These are phyloP conservation scores for Teunomyces pallodes DNA, from an alignment of 805 yeast species.

Conservation along the genomic window DNA sequence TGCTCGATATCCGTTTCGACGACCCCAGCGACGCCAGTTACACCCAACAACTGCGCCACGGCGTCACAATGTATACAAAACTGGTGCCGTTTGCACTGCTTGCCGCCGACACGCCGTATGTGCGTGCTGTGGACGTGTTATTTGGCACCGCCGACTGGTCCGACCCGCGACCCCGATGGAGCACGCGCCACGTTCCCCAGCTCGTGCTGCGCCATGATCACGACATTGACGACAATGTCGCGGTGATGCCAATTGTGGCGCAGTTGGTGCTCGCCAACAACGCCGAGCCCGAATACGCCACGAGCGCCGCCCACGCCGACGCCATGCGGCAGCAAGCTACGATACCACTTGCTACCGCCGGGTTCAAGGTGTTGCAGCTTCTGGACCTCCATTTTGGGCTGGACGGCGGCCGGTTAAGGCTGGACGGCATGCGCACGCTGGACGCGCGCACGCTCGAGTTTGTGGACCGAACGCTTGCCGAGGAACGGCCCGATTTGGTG, in stretches of 20 bases:
- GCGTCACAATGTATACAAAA: constrained; percentile 1
- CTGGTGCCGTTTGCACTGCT: constrained; percentile 7
- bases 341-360: constrained; percentile 5
- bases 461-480: constrained; percentile 20
- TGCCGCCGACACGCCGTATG: constrained; percentile 5
- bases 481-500: constrained; percentile 33
- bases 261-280: constrained; percentile 14
- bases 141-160: constrained; percentile 29
- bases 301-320: background rate
- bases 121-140: constrained; percentile 27
- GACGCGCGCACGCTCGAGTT: constrained; percentile 32
- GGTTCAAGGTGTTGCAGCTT: constrained; percentile 35
- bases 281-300: constrained; percentile 3
- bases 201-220: no score
- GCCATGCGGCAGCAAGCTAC: background rate
- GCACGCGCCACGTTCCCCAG: background rate
- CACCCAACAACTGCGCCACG: background rate
- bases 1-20: constrained; percentile 7
- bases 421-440: constrained; percentile 20
- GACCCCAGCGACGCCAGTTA: background rate
- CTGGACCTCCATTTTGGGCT: constrained; percentile 41
- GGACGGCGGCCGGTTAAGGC: constrained; percentile 21
- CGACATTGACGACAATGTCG: no score
- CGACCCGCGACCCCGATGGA: constrained; percentile 26
- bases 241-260: no score